Conservation (phyloP, 2,329 filamentous ascomycete genomes). For the Cadophora sp. region DNA sequence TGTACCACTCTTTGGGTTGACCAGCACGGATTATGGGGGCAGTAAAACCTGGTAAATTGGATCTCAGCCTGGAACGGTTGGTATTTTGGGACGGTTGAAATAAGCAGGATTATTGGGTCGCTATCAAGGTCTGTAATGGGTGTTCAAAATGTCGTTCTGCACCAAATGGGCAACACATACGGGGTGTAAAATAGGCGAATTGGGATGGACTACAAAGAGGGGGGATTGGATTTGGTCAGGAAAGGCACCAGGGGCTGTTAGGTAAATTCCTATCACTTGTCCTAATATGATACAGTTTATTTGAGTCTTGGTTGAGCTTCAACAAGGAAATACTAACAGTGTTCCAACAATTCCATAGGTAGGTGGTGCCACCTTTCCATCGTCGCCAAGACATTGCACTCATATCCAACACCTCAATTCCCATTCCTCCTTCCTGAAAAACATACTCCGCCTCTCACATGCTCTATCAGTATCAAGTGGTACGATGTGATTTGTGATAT, state of each 20-base stretch:
- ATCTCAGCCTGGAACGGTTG: no score
- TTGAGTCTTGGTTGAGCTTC: no score
- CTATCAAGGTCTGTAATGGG: neutral
- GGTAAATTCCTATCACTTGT: neutral
- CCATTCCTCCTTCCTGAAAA: neutral
- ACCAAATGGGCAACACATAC: neutral
- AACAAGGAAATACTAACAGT: no score
- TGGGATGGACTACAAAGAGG: neutral
- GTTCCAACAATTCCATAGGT: neutral
- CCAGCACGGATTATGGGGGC: slow-evolving; percentile 21
- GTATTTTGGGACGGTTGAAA: no score
- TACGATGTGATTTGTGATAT: neutral
- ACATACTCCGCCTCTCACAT: slow-evolving; percentile 2
- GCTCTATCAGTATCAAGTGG: neutral
- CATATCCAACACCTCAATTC: neutral
- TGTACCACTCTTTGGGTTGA: slow-evolving; percentile 33
- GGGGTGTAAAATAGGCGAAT: slow-evolving; percentile 7
- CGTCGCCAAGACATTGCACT: neutral
- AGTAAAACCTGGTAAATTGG: neutral
- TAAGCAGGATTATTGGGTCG: neutral
- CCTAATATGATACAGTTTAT: neutral
- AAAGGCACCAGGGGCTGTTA: neutral
- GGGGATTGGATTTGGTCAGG: neutral
- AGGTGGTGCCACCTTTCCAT: slow-evolving; percentile 1
- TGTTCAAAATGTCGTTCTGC: neutral